Conservation (phyloP, 192 early-diverging fungal species). For the Pilaira anomala region DNA sequence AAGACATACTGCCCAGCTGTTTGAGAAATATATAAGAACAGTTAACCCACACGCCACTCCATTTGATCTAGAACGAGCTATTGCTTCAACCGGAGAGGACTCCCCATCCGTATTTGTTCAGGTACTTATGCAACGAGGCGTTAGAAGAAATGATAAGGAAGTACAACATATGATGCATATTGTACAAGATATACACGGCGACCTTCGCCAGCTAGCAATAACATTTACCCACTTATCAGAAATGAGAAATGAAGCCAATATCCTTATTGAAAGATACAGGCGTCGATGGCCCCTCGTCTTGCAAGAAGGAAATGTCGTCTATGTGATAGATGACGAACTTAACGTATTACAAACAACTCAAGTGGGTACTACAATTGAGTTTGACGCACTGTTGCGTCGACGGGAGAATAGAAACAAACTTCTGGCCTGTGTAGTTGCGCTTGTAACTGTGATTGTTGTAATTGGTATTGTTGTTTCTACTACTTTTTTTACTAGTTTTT, state of each 20-base stretch:
- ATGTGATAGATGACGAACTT: constrained; percentile 5
- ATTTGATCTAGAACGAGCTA: constrained; percentile 2
- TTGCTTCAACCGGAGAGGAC: background rate
- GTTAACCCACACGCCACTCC: background rate
- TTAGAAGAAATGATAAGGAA: background rate
- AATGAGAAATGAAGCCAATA: background rate
- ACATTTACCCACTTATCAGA: background rate
- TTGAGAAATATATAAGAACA: background rate
- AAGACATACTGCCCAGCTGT: background rate
- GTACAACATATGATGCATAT: background rate
- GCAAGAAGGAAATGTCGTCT: background rate
- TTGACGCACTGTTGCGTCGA: background rate
- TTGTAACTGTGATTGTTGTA: background rate
- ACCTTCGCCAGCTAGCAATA: background rate
- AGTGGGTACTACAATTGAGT: background rate
- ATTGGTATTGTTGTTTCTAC: background rate
- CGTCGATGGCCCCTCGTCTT: background rate
- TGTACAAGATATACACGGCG: constrained; percentile 9
- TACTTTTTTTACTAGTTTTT: no score
- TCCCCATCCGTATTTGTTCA: constrained; percentile 8
- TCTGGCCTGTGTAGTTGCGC: background rate
- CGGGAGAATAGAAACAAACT: constrained; percentile 3
- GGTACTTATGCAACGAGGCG: background rate
- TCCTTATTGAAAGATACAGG: background rate
- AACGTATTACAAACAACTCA: background rate